Evolutionary conservation across 768 basidiomycete genomes (phyloP).

Genomic region (Calvatia gigantea): DNA sequence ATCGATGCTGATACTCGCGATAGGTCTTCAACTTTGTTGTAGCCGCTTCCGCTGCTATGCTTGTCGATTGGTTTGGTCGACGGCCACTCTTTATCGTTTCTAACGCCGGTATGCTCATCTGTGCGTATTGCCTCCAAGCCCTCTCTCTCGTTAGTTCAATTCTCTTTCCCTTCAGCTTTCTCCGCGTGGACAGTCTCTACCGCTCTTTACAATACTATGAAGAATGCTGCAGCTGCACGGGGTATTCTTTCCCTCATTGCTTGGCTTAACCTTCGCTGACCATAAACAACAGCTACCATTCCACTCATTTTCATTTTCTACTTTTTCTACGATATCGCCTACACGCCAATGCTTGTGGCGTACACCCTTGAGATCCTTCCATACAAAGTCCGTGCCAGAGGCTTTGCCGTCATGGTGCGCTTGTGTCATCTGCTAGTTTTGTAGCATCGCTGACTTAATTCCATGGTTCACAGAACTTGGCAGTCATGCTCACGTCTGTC

Average conservation of each 20-base stretch:
- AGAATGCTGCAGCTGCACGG: slow-evolving; percentile 39
- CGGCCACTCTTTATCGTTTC: slow-evolving; percentile 66
- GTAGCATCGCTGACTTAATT: background rate
- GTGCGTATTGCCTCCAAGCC: slow-evolving; percentile 23
- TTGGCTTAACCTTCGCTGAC: background rate
- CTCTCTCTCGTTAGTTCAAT: background rate
- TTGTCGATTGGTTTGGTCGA: slow-evolving; percentile 67
- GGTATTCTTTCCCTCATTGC: slow-evolving; percentile 17
- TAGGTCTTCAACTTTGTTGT: slow-evolving; percentile 63
- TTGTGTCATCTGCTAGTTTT: background rate
- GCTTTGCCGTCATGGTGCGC: slow-evolving; percentile 70
- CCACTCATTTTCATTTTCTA: slow-evolving; percentile 63
- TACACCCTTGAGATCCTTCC: slow-evolving; percentile 78
- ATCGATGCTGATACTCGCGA: background rate
- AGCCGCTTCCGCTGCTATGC: slow-evolving; percentile 55
- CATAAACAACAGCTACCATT: slow-evolving; percentile 42
- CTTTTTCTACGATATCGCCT: slow-evolving; percentile 64
- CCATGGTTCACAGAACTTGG: slow-evolving; percentile 44
- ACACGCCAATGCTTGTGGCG: slow-evolving; percentile 65
- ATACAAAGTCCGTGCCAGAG: slow-evolving; percentile 75
- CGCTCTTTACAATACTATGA: slow-evolving; percentile 38
- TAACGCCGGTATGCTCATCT: slow-evolving; percentile 50
- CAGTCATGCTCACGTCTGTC: slow-evolving; percentile 61
- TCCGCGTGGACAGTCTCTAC: slow-evolving; percentile 52
- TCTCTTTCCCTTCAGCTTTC: slow-evolving; percentile 36